A percentile compares a stretch with the other conserved stretches of the same genome.
Conservation (phyloP, 2,329 filamentous ascomycete genomes). For the Monilinia fructicola region DNA sequence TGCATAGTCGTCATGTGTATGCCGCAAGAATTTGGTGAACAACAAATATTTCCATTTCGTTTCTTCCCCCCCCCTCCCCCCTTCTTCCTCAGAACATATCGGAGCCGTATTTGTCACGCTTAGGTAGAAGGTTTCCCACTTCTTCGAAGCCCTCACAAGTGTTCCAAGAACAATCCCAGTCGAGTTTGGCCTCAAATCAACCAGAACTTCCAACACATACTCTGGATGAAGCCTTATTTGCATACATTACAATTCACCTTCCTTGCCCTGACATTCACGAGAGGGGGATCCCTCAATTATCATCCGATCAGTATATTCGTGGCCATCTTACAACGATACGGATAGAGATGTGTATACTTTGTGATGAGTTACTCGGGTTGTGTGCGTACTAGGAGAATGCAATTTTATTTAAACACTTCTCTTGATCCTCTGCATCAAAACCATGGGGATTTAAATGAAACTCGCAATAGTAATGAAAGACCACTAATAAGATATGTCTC, state of each 20-base stretch:
- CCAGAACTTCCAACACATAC: conserved; percentile 7
- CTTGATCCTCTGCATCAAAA: background rate
- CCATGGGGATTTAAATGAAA: background rate
- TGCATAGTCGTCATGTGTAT: conserved; percentile 11
- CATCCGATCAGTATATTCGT: background rate
- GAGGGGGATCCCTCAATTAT: background rate
- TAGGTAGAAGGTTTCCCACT: conserved; percentile 34
- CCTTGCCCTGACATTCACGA: background rate
- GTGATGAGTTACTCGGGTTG: no score
- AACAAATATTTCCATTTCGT: background rate
- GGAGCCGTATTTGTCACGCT: conserved; percentile 39
- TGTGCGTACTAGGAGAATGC: background rate
- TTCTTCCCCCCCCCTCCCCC: background rate
- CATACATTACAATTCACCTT: background rate
- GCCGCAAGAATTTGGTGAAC: conserved; percentile 10
- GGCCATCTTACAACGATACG: background rate
- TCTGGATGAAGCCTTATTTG: conserved; percentile 16
- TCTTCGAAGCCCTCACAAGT: conserved; percentile 37
- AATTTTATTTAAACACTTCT: background rate
- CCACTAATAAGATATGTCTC: background rate
- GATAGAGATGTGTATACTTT: background rate
- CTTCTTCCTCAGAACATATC: background rate
- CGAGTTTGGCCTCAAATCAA: conserved; percentile 14
- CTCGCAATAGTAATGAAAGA: background rate
- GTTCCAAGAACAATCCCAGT: conserved; percentile 33